Evolutionary conservation across 2,329 filamentous ascomycete genomes (phyloP), one percentile per base, ranked within the genome.

Genomic region (Stachybotrys chlorohalonatus): DNA sequence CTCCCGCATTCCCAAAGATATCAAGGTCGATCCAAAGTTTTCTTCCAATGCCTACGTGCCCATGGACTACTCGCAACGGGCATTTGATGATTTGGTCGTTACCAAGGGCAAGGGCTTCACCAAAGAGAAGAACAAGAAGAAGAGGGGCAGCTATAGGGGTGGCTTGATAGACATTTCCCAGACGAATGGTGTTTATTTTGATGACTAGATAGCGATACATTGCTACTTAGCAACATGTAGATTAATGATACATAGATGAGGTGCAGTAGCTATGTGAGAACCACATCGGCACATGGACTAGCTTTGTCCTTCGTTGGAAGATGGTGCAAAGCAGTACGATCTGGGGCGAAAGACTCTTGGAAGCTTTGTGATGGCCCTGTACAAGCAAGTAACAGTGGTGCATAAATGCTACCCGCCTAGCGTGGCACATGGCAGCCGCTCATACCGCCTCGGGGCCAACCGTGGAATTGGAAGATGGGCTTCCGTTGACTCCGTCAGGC

Each of bases 71-170:
- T 93, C 92, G 30, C 87, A 94, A 63, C 85, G 85, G 62, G 95
- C 95, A 8, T 89, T 92, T 67, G 82, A 90, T 62, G 92, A 96
- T 68, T 75, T 99, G 59, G 89, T 91, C 51, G 82, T 96, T 46
- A 97, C 93, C 36, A 90, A 87, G 69, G 94, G 94, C 65, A 97
- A 96, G 76, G 91, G 90, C 5, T 99, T 99, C 74, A 97, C 93
- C 57, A 99, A 99, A 79, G 94, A 97, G 78, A 99, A 99, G 85
- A 99, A 99, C 75, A 99, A 99, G 80, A 94, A 91, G 81, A 92
- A 91, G 80, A 81, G 85, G 63, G 94, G 94, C 52, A 90, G 87
- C 61, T 99, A 96, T 79, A 85, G 88, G 51, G 94, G 94, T 49
- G 94, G 94, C 7, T 73, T 81, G 53, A 95, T 99, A 64, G 92